Evolutionary conservation across 192 early-diverging fungal species (phyloP), one percentile per base, ranked within the genome.

Genomic region (Podochytrium sp.): DNA sequence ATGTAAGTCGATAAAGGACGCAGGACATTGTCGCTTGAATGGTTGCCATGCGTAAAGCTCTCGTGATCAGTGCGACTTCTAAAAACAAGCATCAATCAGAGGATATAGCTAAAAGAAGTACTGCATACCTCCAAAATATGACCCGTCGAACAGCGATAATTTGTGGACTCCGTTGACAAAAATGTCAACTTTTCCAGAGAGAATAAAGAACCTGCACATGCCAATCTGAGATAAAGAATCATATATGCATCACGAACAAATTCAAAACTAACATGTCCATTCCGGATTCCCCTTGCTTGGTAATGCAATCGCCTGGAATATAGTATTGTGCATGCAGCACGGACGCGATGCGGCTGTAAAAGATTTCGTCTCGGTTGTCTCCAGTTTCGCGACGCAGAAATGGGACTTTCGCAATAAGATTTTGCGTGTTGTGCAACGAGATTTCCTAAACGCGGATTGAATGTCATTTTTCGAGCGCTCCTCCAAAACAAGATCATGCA

Each of bases 61-160:
- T 61, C 14, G 59, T 20, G 25, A 61, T 61, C 32, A 61, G 6
- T 1, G 59, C 59, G 5, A 61, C 59, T 61, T 37, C 55, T 12
- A 47, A 7, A 47, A 20, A 47, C 10, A 7, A 47, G 20, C 10
- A 47, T 12, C 7, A 47, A 47, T 12, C 43, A 47, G 43, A n/a
- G n/a, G n/a, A n/a, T n/a, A n/a, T n/a, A n/a, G n/a, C n/a, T n/a
- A n/a, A n/a, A n/a, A n/a, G n/a, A n/a, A n/a, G n/a, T n/a, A n/a
- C n/a, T n/a, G n/a, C n/a, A n/a, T n/a, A n/a, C n/a, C 76, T 34
- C 77, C 77, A 79, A 79, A 79, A 40, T 80, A 79, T 34, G 73
- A 53, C 12, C 77, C 77, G 30, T 79, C 77, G 32, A 23, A n/a
- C 16, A 79, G 41, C 25, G 65, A 40, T 23, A 23, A 32, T n/a